Evolutionary conservation across 345 rosid genomes (phyloP).

Genomic region (Nasturtium officinale): DNA sequence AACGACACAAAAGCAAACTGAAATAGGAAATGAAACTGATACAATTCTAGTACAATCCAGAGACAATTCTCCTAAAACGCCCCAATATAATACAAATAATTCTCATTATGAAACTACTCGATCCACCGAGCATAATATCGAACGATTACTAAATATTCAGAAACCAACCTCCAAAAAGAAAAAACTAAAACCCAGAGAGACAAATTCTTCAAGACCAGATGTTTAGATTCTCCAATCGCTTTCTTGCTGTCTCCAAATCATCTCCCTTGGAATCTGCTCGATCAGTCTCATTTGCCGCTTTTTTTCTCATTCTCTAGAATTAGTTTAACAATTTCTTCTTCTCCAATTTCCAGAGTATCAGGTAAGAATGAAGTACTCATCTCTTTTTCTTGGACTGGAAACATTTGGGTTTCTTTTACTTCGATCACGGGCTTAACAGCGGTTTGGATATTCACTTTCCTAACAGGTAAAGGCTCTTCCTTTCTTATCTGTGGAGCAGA

Average conservation of each 20-base stretch:
- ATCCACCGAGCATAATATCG: constrained; percentile 41
- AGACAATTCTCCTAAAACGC: constrained; percentile 32
- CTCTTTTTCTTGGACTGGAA: constrained; percentile 4
- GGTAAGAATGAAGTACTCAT: constrained; percentile 27
- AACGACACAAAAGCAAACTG: constrained; percentile 35
- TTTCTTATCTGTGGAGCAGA: constrained; percentile 50
- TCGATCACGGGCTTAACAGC: constrained; percentile 21
- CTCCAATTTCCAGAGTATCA: constrained; percentile 27
- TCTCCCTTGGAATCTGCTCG: constrained; percentile 41
- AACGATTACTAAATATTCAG: constrained; percentile 30
- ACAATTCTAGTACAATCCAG: constrained; percentile 38
- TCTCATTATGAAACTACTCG: constrained; percentile 36
- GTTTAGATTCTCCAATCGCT: constrained; percentile 56
- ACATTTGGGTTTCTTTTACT: constrained; percentile 25
- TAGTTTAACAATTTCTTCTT: constrained; percentile 5
- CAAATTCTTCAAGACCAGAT: constrained; percentile 43
- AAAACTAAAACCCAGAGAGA: background rate
- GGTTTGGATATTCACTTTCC: constrained; percentile 48
- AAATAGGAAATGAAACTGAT: constrained; percentile 34
- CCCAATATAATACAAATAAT: constrained; percentile 44
- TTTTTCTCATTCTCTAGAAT: constrained; percentile 10
- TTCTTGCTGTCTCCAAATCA: constrained; percentile 50
- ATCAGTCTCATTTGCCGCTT: constrained; percentile 44
- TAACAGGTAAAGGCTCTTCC: constrained; percentile 40
- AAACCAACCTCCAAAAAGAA: constrained; percentile 45